Evolutionary conservation across 2,329 filamentous ascomycete genomes (phyloP).

Genomic region (Clonostachys rosea): DNA sequence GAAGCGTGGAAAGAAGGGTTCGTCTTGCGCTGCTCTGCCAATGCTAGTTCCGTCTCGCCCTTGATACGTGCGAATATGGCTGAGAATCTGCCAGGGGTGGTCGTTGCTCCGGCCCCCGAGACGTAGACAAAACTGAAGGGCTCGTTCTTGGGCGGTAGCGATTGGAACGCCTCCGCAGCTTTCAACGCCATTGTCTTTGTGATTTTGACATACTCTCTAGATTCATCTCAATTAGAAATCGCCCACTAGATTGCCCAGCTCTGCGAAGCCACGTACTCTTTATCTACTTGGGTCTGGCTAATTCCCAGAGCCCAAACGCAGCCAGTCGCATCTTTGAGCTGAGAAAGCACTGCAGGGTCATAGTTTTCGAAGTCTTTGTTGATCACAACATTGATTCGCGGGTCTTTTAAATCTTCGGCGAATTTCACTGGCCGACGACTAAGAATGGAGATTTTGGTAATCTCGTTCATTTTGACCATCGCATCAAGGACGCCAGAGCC

Average conservation of each 20-base stretch:
- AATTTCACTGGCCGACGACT: slow-evolving; percentile 60
- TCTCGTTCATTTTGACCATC: slow-evolving; percentile 47
- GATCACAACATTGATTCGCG: slow-evolving; percentile 61
- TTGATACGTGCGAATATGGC: slow-evolving; percentile 61
- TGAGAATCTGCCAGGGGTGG: slow-evolving; percentile 49
- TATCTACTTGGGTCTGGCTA: slow-evolving; percentile 52
- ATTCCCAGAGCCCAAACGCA: slow-evolving; percentile 73
- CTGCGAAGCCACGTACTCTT: slow-evolving; percentile 31
- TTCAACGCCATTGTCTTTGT: slow-evolving; percentile 62
- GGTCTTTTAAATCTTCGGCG: slow-evolving; percentile 50
- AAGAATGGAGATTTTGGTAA: slow-evolving; percentile 65
- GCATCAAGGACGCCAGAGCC: slow-evolving; percentile 58
- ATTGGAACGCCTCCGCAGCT: slow-evolving; percentile 56
- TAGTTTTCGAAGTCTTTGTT: slow-evolving; percentile 67
- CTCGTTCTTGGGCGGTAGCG: slow-evolving; percentile 28
- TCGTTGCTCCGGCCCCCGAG: slow-evolving; percentile 59
- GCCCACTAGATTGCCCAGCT: too few species aligned
- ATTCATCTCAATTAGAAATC: too few species aligned
- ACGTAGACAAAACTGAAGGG: slow-evolving; percentile 69
- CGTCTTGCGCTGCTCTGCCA: slow-evolving; percentile 48
- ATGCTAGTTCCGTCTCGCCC: slow-evolving; percentile 56
- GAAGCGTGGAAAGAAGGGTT: slow-evolving; percentile 18
- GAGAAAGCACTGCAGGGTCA: slow-evolving; percentile 47
- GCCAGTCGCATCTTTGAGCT: slow-evolving; percentile 60
- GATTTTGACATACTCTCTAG: slow-evolving; percentile 57